Evolutionary conservation across 2,329 filamentous ascomycete species (phyloP), one percentile per base, ranked within the genome.

Genomic region (Colletotrichum sp.): DNA sequence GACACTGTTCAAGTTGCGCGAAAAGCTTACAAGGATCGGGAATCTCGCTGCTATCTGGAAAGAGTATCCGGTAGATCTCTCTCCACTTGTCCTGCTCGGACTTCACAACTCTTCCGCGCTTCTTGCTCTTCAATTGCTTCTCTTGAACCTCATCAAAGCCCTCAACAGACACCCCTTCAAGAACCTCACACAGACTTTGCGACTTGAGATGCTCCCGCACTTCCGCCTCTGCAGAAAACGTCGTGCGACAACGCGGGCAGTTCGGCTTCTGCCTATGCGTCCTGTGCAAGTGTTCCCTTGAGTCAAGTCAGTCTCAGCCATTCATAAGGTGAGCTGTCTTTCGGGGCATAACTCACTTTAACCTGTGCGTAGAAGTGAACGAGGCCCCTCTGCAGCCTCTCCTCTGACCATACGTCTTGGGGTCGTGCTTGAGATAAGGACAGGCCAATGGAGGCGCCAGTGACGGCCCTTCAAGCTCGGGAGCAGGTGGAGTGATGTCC

Each of bases 381-480:
- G 60, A 22, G 4, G 60, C 44, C 9, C 69, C 69, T 5, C 69
- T 60, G 0, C 69, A 71, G 4, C 39, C 8, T n/a, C 27, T 22
- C 5, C 27, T 15, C 36, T 27, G 25, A 4, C 57, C 11, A 15
- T 71, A 71, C 3, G 8, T 63, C 13, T 16, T 6, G 3, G 68
- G 12, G n/a, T 64, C 68, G 22, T 63, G 22, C n/a, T 71, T 71
- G 28, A 71, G n/a, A 52, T 64, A 71, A 8, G 68, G 68, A 6
- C 68, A 70, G 3, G 68, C 68, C 9, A 55, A 28, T 11, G 12
- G 34, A 13, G 55, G 25, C n/a, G 48, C 15, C 36, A 3, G 27
- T 12, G 63, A 3, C 28, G 36, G 13, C 36, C 2, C 16, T 12
- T 60, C 25, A 60, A 8, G 27, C 8, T 60, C 57, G 27, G 2